phyloP scores from a whole-genome alignment of 805 yeast species.

The Cyberlindnera subsufficiens region DNA sequence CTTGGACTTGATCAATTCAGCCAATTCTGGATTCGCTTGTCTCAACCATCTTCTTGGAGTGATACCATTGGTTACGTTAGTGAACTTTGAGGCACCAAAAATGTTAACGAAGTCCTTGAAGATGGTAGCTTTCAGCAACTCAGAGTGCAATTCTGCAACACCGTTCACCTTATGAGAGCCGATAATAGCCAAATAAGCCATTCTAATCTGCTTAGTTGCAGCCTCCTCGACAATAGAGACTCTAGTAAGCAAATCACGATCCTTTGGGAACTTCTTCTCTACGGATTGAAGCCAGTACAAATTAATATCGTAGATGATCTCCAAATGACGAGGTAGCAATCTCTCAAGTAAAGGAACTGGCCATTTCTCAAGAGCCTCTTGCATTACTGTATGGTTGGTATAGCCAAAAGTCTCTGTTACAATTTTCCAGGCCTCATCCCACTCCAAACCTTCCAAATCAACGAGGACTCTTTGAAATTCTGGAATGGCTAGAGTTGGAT shows the following conservation, averaged over 20 bases:
- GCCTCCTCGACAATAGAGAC: slow-evolving; percentile 87
- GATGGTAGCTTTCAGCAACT: slow-evolving; percentile 80
- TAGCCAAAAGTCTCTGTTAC: slow-evolving; percentile 80
- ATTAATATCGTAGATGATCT: slow-evolving; percentile 83
- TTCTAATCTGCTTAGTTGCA: slow-evolving; percentile 74
- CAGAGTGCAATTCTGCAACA: slow-evolving; percentile 93
- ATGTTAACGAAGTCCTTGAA: slow-evolving; percentile 84
- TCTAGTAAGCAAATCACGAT: slow-evolving; percentile 50
- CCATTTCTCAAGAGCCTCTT: slow-evolving; percentile 95
- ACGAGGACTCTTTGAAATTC: slow-evolving; percentile 83
- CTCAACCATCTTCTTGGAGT: slow-evolving; percentile 96
- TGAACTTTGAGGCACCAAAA: slow-evolving; percentile 78
- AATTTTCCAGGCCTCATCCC: slow-evolving; percentile 85
- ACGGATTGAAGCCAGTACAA: slow-evolving; percentile 71
- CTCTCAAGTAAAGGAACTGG: slow-evolving; percentile 76
- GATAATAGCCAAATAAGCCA: slow-evolving; percentile 87
- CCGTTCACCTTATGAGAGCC: slow-evolving; percentile 95
- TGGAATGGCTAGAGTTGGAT: slow-evolving; percentile 86
- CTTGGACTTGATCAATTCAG: slow-evolving; percentile 65
- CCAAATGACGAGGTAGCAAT: slow-evolving; percentile 85
- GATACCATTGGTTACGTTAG: slow-evolving; percentile 90
- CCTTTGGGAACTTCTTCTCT: slow-evolving; percentile 70
- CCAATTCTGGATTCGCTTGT: slow-evolving; percentile 83
- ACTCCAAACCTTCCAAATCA: slow-evolving; percentile 73
- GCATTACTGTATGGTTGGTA: slow-evolving; percentile 93